These are phyloP conservation scores for Zygotorulaspora mrakii DNA, from an alignment of 1,139 yeast species.

Conservation along the genomic window DNA sequence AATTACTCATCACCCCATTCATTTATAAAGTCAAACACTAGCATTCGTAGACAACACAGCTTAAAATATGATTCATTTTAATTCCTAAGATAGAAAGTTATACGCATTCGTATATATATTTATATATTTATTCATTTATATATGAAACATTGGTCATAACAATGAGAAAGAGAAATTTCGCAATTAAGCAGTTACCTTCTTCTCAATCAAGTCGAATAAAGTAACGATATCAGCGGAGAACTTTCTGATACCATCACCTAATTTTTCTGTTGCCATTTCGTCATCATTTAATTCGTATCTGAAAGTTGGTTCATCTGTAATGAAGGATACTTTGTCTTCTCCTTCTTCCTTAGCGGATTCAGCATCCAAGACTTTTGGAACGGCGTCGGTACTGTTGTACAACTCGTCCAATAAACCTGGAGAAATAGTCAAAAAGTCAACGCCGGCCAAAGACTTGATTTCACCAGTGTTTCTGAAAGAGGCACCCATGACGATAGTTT, in stretches of 20 bases:
- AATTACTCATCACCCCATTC: background rate
- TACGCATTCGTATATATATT: background rate
- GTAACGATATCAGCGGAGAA: conserved; percentile 93
- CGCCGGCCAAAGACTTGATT: conserved; percentile 95
- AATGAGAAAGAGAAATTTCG: no score
- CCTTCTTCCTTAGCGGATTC: conserved; percentile 50
- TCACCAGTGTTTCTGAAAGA: conserved; percentile 98
- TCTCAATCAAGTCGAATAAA: conserved; percentile 72
- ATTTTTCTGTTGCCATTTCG: conserved; percentile 98
- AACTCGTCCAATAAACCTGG: conserved; percentile 91
- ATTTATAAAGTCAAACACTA: no score
- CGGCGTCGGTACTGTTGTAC: conserved; percentile 67
- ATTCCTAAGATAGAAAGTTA: background rate
- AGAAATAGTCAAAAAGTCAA: conserved; percentile 93
- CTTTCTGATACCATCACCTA: conserved; percentile 95
- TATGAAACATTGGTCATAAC: no score
- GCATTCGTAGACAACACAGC: no score
- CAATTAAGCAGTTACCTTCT: conserved; percentile 51
- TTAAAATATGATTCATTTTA: no score
- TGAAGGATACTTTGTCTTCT: conserved; percentile 69
- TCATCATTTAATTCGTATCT: conserved; percentile 91
- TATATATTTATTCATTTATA: conserved; percentile 4
- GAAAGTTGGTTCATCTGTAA: conserved; percentile 85
- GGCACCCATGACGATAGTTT: conserved; percentile 99
- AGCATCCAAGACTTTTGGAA: conserved; percentile 77